phyloP scores from a whole-genome alignment of 192 early-diverging fungal genomes.

The Coemansia asiatica region DNA sequence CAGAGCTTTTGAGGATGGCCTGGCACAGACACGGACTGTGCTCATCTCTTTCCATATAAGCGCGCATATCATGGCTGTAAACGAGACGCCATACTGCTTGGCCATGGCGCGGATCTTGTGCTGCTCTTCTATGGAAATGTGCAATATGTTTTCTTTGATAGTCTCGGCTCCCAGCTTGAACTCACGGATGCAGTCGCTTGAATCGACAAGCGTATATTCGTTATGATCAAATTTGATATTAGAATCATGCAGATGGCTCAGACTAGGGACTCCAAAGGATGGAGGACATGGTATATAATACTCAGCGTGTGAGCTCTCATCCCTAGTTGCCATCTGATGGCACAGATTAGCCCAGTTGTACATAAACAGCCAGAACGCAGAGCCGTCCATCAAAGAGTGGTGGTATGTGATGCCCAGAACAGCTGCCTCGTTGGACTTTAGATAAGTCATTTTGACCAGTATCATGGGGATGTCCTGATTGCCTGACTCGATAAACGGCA shows the following conservation, averaged over 20 bases:
- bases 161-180: conserved; percentile 22
- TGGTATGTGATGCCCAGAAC: conserved; percentile 46
- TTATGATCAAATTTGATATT: conserved; percentile 24
- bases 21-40: conserved; percentile 15
- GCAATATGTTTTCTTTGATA: conserved; percentile 24
- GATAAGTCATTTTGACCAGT: conserved; percentile 38
- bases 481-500: conserved; percentile 12
- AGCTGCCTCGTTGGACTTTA: conserved; percentile 20
- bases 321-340: conserved; percentile 11
- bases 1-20: conserved; percentile 14
- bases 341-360: conserved; percentile 45
- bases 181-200: conserved; percentile 18
- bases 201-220: conserved; percentile 34
- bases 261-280: conserved; percentile 35
- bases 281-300: conserved; percentile 27
- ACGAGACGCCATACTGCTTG: conserved; percentile 21
- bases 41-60: conserved; percentile 44
- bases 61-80: conserved; percentile 39
- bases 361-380: conserved; percentile 50
- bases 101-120: conserved; percentile 31
- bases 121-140: conserved; percentile 32
- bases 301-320: not conserved
- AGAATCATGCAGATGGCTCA: conserved; percentile 17
- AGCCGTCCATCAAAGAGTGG: conserved; percentile 51
- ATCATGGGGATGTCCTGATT: conserved; percentile 38